Evolutionary conservation across 1,284 basidiomycete species (phyloP).

Genomic region (Cronartium quercuum): DNA sequence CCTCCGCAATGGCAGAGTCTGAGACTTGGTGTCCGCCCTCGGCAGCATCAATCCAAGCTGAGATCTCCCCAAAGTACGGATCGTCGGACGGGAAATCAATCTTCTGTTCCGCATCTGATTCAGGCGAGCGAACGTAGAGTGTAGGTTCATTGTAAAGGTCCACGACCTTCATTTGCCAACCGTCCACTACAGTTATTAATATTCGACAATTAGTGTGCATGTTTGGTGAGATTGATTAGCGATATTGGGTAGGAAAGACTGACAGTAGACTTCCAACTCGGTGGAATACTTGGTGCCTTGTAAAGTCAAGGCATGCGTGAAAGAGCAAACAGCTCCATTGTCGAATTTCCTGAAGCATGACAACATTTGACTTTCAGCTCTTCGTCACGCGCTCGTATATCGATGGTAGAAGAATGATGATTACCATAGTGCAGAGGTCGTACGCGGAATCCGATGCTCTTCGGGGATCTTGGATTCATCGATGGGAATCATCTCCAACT

Average conservation of each 20-base stretch:
- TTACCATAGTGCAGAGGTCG: constrained; percentile 51
- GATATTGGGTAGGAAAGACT: neutral
- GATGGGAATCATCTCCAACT: constrained; percentile 70
- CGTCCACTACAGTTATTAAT: constrained; percentile 62
- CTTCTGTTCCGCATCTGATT: constrained; percentile 65
- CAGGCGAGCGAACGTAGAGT: constrained; percentile 74
- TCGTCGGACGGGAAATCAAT: constrained; percentile 1
- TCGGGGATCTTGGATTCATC: constrained; percentile 71
- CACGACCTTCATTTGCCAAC: constrained; percentile 69
- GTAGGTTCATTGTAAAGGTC: constrained; percentile 70
- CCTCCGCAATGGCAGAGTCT: neutral
- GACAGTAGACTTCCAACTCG: constrained; percentile 63
- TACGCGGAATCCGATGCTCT: constrained; percentile 58
- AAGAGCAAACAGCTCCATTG: constrained; percentile 79
- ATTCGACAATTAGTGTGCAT: constrained; percentile 47
- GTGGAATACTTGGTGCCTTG: constrained; percentile 87
- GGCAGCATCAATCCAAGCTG: constrained; percentile 33
- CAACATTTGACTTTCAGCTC: neutral
- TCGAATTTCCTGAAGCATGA: constrained; percentile 67
- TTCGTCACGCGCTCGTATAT: neutral
- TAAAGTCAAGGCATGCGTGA: constrained; percentile 78
- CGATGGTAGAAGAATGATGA: neutral
- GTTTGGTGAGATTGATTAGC: neutral
- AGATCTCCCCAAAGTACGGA: constrained; percentile 7
- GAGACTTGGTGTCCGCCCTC: constrained; percentile 63